Evolutionary conservation across 768 basidiomycete genomes (phyloP).

Genomic region (Sarcomyxa edulis): DNA sequence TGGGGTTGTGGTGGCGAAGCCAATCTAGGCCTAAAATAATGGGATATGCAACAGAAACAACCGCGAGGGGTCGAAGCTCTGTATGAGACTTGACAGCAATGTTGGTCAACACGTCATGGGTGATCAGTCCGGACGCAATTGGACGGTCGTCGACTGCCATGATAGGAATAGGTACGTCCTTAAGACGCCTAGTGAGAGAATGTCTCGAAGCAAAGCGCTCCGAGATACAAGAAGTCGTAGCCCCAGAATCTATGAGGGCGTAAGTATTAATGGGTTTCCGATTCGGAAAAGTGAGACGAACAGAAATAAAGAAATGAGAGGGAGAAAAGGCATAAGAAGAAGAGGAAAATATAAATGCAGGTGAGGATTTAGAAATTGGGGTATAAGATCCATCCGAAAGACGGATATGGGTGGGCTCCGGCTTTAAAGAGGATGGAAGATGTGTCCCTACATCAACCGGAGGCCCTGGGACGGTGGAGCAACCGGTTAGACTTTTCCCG

Average conservation of each 20-base stretch:
- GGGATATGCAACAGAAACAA: constrained; percentile 28
- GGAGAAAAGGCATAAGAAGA: constrained; percentile 9
- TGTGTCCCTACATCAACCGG: constrained; percentile 21
- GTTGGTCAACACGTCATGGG: constrained; percentile 26
- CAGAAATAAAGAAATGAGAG: constrained; percentile 23
- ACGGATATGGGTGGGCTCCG: constrained; percentile 8
- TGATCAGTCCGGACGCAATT: constrained; percentile 33
- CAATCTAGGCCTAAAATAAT: constrained; percentile 32
- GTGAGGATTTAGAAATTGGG: constrained; percentile 12
- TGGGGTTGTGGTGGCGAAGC: constrained; percentile 29
- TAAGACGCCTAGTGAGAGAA: constrained; percentile 21
- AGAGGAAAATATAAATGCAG: constrained; percentile 10
- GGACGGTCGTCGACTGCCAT: constrained; percentile 31
- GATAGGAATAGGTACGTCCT: constrained; percentile 26
- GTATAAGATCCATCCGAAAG: constrained; percentile 10
- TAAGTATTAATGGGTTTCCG: constrained; percentile 24
- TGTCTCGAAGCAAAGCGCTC: constrained; percentile 25
- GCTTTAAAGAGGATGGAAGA: too few species aligned
- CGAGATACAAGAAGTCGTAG: constrained; percentile 30
- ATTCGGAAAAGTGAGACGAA: constrained; percentile 25
- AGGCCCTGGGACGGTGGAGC: constrained; percentile 21
- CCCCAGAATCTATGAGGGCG: constrained; percentile 32
- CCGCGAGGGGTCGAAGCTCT: constrained; percentile 22
- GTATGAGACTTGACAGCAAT: constrained; percentile 22
- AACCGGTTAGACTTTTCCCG: constrained; percentile 24